Evolutionary conservation across 164 flowering plant species (phyloP), one percentile per base, ranked within the genome.

Genomic region (Magnolia sinica): DNA sequence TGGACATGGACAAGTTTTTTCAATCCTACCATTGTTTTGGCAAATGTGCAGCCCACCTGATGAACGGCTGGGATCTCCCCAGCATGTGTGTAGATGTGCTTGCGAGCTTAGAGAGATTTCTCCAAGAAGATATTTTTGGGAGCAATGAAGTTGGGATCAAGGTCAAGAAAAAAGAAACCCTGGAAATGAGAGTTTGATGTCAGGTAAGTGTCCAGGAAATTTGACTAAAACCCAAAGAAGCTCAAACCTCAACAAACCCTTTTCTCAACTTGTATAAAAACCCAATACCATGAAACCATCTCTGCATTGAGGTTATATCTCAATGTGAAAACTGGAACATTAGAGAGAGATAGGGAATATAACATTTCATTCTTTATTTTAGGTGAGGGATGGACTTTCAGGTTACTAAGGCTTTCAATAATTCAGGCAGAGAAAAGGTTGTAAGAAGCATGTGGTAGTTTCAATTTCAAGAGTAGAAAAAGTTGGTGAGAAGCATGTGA

Each of bases 111-210:
- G 45, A 37, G 45, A 37, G 45, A 37, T 3, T 37, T 37, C 45
- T 11, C 18, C n/a, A 7, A 37, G 52, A 24, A 31, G 68, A 61
- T 45, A 71, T n/a, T 16, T 49, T 19, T 51, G 64, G 63, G n/a
- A 16, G 55, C 27, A 51, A 16, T n/a, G 22, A 6, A 50, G 31
- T 65, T 45, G 71, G 59, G 70, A 49, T 65, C 63, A 59, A 49
- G 59, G 58, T 8, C 63, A 64, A 29, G 59, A 24, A 8, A 65
- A 31, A 24, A 55, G 61, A 55, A 50, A 50, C 73, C 45, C 74
- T 45, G 27, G 68, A 63, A 61, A 37, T 31, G 64, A 27, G 75
- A 45, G 76, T 74, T 74, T 4, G 55, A 74, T 74, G 52, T 74
- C 49, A 49, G 71, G 70, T 66, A 49, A 70, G 71, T 74, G 76